Evolutionary conservation across 140 eudicot genomes (phyloP), one percentile per base, ranked within the genome.

Genomic region (Erigeron philadelphicus): DNA sequence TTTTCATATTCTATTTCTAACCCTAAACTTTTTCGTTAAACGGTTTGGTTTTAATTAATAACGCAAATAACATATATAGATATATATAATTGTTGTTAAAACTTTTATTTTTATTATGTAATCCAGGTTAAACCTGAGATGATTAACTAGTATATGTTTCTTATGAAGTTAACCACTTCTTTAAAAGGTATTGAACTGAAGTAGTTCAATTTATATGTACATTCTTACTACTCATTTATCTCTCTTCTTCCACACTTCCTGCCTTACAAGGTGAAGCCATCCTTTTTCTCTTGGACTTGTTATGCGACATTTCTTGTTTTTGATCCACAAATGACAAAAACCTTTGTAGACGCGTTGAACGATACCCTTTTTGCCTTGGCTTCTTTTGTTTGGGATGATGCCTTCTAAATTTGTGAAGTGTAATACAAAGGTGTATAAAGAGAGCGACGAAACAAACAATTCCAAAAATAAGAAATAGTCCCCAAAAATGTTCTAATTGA

Each of bases 341-440:
- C 23, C 11, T 16, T 0, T 15, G 15, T 3, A 52, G 13, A 4
- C 46, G 46, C 3, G 2, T 25, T 1, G 21, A 35, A 60, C 7
- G 21, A 7, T 60, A 60, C 66, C 66, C 66, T 31, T 12, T 60
- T 60, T 25, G 11, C 42, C 66, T 25, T 1, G 66, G 46, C 66
- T 31, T 35, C 17, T 0, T 60, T 8, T 11, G 6, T 60, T 38
- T 60, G 17, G 46, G 46, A 60, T 31, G 46, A 38, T 35, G 46
- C 35, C 9, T 60, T 31, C 46, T 35, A 4, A 60, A 25, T 60
- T 60, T 35, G 18, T 11, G 4, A 13, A 31, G 45, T 60, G 66
- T 60, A 16, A 10, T 12, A 12, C 9, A 11, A 0, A 60, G 15
- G 11, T 60, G 66, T 11, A 60, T 35, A 25, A 60, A 1, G 25